phyloP scores from a whole-genome alignment of 805 yeast species.

The Wickerhamiella azymoides region DNA sequence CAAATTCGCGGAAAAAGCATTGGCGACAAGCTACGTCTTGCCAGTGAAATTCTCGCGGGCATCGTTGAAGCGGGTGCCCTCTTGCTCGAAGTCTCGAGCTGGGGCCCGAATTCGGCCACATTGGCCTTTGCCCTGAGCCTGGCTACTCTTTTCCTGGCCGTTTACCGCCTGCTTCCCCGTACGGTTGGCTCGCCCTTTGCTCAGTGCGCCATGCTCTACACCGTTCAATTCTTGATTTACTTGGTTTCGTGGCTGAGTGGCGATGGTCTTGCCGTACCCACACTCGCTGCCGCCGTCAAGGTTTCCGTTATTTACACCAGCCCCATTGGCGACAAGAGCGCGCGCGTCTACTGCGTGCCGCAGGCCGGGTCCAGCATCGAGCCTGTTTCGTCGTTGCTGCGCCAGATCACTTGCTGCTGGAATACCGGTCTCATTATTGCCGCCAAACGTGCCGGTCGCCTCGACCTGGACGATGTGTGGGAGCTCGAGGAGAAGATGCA shows the following conservation, averaged over 20 bases:
- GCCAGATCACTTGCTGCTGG: conserved; percentile 62
- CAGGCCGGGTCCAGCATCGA: conserved; percentile 63
- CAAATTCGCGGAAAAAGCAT: conserved; percentile 12
- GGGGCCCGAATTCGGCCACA: not conserved
- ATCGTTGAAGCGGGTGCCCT: conserved; percentile 4
- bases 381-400: conserved; percentile 44
- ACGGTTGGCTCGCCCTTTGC: conserved; percentile 14
- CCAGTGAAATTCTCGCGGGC: conserved; percentile 12
- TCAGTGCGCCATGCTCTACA: conserved; percentile 15
- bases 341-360: conserved; percentile 26
- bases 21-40: conserved; percentile 14
- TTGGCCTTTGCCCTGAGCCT: conserved; percentile 5
- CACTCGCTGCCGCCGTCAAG: conserved; percentile 32
- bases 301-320: conserved; percentile 42
- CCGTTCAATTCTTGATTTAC: conserved; percentile 2
- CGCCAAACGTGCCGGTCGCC: conserved; percentile 39
- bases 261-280: conserved; percentile 10
- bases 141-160: conserved; percentile 9
- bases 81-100: not conserved
- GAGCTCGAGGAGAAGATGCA: conserved; percentile 71
- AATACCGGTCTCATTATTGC: conserved; percentile 51
- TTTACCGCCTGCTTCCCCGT: not conserved
- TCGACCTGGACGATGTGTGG: conserved; percentile 62
- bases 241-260: conserved; percentile 3
- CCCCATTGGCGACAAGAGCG: conserved; percentile 53